These are phyloP conservation scores for Scenedesmus sp. DNA, from an alignment of 163 green algal species.

Conservation along the genomic window DNA sequence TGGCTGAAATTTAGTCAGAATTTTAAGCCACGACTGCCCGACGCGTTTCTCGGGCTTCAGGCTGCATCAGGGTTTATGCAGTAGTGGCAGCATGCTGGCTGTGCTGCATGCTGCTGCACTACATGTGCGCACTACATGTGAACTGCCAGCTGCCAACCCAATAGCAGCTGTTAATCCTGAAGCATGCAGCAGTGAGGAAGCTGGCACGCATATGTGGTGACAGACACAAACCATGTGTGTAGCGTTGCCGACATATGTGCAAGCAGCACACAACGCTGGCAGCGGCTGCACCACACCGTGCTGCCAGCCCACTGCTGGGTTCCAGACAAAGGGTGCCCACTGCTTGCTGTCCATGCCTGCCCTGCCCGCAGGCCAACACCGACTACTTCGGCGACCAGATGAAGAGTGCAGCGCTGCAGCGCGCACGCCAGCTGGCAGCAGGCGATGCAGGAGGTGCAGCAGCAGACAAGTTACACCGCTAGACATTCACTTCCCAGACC, in stretches of 20 bases:
- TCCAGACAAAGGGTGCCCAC: not conserved
- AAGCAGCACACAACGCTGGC: not conserved
- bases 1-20: not conserved
- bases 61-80: not conserved
- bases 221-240: not conserved
- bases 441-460: not conserved
- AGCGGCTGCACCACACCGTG: not conserved
- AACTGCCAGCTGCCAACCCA: not conserved
- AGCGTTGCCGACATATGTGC: not conserved
- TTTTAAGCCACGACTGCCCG: too few relatives aligned
- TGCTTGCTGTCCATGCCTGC: not conserved
- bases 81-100: not conserved
- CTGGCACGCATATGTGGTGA: not conserved
- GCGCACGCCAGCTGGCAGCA: not conserved
- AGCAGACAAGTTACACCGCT: too few relatives aligned
- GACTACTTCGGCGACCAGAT: slow-evolving; percentile 55
- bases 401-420: slow-evolving; percentile 38
- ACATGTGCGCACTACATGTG: not conserved
- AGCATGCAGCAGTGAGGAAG: not conserved
- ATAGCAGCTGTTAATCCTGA: not conserved
- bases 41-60: not conserved
- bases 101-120: not conserved
- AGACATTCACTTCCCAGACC: too few relatives aligned
- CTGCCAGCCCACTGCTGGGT: not conserved
- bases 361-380: slow-evolving; percentile 8